A percentile compares a stretch with the other conserved stretches of the same genome.
These are phyloP conservation scores for Globisporangium radiosum DNA, from an alignment of 352 stramenopile genomes.

Conservation along the genomic window DNA sequence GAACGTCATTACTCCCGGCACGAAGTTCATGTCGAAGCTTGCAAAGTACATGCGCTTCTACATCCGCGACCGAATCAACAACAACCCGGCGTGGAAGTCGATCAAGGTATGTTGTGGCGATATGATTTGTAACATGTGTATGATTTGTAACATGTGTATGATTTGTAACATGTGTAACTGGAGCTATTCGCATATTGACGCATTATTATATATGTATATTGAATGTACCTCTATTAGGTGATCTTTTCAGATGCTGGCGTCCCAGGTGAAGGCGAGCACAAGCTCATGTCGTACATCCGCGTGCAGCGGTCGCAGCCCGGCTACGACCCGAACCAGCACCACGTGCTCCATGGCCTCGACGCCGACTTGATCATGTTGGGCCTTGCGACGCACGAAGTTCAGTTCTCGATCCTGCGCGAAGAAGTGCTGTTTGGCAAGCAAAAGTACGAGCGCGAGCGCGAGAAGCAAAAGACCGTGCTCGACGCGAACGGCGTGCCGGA, in stretches of 20 bases:
- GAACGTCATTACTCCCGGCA: slow-evolving; percentile 99
- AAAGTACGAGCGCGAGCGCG: slow-evolving; percentile 70
- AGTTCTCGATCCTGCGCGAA: slow-evolving; percentile 98
- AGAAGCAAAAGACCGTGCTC: slow-evolving; percentile 58
- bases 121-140: too few relatives aligned
- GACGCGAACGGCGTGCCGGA: slow-evolving; percentile 68
- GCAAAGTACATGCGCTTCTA: slow-evolving; percentile 90
- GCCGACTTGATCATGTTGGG: slow-evolving; percentile 99
- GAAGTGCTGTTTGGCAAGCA: slow-evolving; percentile 86
- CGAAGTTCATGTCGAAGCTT: slow-evolving; percentile 96
- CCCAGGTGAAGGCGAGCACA: slow-evolving; percentile 99
- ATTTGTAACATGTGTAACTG: neutral
- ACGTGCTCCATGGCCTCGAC: slow-evolving; percentile 97
- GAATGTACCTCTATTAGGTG: slow-evolving; percentile 32
- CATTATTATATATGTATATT: too few relatives aligned
- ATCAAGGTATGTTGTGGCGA: slow-evolving; percentile 64
- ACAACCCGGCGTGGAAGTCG: slow-evolving; percentile 90
- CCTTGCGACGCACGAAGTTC: slow-evolving; percentile 96
- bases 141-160: neutral
- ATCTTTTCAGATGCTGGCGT: slow-evolving; percentile 96
- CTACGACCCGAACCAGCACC: slow-evolving; percentile 96
- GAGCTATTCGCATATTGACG: neutral
- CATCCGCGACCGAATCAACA: slow-evolving; percentile 92
- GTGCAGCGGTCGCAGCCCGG: slow-evolving; percentile 90
- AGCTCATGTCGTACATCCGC: slow-evolving; percentile 98